Percentiles rank a stretch among this genome's conserved stretches.
Evolutionary conservation across 108 stramenopile genomes (phyloP).

Genomic region (Fragilariopsis cylindrus): DNA sequence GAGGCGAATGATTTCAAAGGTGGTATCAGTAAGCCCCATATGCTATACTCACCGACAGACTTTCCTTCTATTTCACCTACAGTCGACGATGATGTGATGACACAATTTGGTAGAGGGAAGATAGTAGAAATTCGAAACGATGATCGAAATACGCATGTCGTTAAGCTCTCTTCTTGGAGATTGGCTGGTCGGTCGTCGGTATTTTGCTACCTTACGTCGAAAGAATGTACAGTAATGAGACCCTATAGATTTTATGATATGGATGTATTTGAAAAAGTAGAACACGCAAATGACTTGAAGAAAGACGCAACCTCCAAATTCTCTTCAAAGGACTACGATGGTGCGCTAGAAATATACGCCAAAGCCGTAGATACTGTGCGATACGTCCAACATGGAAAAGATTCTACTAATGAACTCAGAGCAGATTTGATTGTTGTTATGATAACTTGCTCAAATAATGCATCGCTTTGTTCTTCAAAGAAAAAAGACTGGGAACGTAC

Average conservation of each 20-base stretch:
- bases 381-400: slow-evolving; percentile 68
- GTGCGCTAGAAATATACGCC: slow-evolving; percentile 58
- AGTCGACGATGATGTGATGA: slow-evolving; percentile 68
- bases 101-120: slow-evolving; percentile 61
- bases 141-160: slow-evolving; percentile 29
- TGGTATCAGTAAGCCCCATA: slow-evolving; percentile 15
- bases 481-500: slow-evolving; percentile 57
- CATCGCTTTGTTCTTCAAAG: slow-evolving; percentile 71
- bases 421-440: slow-evolving; percentile 76
- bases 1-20: neutral
- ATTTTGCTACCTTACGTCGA: slow-evolving; percentile 49
- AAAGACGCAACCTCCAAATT: slow-evolving; percentile 49
- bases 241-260: slow-evolving; percentile 61
- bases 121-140: slow-evolving; percentile 34
- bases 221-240: slow-evolving; percentile 53
- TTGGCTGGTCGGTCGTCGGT: slow-evolving; percentile 64
- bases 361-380: slow-evolving; percentile 73
- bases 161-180: slow-evolving; percentile 67
- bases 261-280: slow-evolving; percentile 63
- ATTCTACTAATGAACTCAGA: slow-evolving; percentile 55
- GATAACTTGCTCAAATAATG: slow-evolving; percentile 85
- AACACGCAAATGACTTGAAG: slow-evolving; percentile 54
- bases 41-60: slow-evolving; percentile 54
- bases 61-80: slow-evolving; percentile 60
- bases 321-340: slow-evolving; percentile 44